Evolutionary conservation across 2,329 filamentous ascomycete genomes (phyloP).

Genomic region (Fusarium udum): DNA sequence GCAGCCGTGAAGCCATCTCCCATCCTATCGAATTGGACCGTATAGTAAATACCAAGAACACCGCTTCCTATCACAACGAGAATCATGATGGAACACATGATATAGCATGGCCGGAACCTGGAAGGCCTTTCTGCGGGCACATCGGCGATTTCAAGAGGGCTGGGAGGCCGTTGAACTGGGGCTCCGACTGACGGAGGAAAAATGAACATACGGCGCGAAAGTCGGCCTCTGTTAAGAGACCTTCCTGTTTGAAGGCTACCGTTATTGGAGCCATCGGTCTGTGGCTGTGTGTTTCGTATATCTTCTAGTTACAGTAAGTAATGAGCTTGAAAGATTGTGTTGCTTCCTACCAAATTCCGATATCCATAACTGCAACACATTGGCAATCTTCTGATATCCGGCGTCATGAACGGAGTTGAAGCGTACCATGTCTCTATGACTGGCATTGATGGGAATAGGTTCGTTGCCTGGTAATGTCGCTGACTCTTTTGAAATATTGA

Average conservation of each 20-base stretch:
- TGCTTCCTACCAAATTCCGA: background rate
- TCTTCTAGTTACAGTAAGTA: background rate
- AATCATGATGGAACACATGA: background rate
- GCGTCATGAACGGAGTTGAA: background rate
- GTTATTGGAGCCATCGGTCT: fast-evolving
- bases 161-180: background rate
- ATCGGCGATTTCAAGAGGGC: fast-evolving
- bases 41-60: background rate
- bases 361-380: background rate
- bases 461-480: background rate
- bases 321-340: background rate
- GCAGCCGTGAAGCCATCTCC: background rate
- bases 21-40: background rate
- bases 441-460: fast-evolving
- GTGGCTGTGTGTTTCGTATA: fast-evolving
- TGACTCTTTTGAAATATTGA: fast-evolving
- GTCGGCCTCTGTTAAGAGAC: fast-evolving
- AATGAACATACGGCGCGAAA: fast-evolving
- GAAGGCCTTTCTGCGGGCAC: background rate
- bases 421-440: fast-evolving
- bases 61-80: background rate
- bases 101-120: background rate
- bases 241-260: fast-evolving
- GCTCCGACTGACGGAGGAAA: too few relatives aligned
- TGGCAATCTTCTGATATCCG: background rate